phyloP scores from a whole-genome alignment of 208 protist species.

The Angomonas ambiguus region DNA sequence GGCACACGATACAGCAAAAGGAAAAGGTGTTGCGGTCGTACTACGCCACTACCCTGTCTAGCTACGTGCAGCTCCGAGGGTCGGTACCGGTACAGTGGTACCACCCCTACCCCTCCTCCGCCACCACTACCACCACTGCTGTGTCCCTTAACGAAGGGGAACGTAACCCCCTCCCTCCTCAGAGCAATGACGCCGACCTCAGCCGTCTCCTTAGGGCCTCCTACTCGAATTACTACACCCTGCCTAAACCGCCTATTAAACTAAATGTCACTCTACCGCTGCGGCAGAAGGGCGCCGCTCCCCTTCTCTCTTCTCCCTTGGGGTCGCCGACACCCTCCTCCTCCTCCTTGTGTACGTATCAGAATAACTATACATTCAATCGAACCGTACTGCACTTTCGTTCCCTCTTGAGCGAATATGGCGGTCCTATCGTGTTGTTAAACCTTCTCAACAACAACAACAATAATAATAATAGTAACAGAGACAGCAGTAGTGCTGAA shows the following conservation, averaged over 20 bases:
- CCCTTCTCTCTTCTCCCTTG: too few species aligned
- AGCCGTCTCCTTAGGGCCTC: constrained; percentile 71
- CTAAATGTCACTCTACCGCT: too few species aligned
- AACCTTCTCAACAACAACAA: background rate
- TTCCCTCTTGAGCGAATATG: background rate
- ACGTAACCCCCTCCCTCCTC: constrained; percentile 4
- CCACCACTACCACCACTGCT: constrained; percentile 41
- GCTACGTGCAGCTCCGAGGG: constrained; percentile 82
- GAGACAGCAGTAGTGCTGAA: too few species aligned
- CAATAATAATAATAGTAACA: background rate
- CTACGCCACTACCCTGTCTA: constrained; percentile 20
- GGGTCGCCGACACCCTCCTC: too few species aligned
- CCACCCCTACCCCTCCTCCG: constrained; percentile 75
- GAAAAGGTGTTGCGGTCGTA: too few species aligned
- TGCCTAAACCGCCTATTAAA: background rate
- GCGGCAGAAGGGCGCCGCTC: too few species aligned
- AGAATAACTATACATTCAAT: background rate
- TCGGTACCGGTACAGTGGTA: constrained; percentile 85
- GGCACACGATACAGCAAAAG: background rate
- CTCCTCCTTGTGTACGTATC: too few species aligned
- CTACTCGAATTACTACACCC: background rate
- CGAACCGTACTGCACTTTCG: background rate
- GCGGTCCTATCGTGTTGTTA: background rate
- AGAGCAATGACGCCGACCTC: constrained; percentile 42
- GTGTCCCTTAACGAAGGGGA: too few species aligned